phyloP scores from a whole-genome alignment of 2,329 filamentous ascomycete species.

The Aureobasidium sp. region DNA sequence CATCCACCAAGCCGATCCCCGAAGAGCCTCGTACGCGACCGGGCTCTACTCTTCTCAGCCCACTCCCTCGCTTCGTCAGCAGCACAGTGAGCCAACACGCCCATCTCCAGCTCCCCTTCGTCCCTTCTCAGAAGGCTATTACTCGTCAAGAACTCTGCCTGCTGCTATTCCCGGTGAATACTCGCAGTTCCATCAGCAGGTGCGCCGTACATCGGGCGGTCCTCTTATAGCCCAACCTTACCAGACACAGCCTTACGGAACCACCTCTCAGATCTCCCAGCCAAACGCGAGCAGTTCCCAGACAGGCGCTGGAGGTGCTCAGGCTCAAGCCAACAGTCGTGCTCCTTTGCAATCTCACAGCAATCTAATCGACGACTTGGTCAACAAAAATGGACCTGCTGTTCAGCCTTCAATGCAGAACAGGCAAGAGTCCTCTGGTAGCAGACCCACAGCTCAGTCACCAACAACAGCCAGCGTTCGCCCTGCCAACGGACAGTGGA shows the following conservation, averaged over 20 bases:
- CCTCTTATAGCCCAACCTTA: conserved; percentile 3
- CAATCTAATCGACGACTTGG: not conserved
- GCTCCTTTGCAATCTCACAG: not conserved
- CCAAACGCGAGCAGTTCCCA: not conserved
- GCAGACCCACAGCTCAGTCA: conserved; percentile 2
- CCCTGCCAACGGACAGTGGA: conserved; percentile 23
- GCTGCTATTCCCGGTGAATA: conserved; percentile 29
- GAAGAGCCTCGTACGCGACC: conserved; percentile 2
- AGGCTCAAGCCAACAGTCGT: not conserved
- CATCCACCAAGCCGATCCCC: not conserved
- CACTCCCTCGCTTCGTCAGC: conserved; percentile 15
- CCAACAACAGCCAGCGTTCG: conserved; percentile 17
- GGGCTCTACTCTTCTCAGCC: not conserved
- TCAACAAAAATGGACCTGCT: not conserved
- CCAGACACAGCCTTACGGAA: conserved; percentile 8
- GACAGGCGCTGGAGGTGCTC: not conserved
- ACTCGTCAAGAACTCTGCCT: conserved; percentile 27
- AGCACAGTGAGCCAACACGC: conserved; percentile 19
- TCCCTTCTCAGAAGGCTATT: conserved; percentile 29
- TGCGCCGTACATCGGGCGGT: conserved; percentile 19
- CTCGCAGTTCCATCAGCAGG: conserved; percentile 23
- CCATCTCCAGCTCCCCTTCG: conserved; percentile 19
- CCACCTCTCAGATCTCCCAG: not conserved
- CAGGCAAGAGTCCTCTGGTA: not conserved
- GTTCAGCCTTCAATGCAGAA: not conserved